Base-by-base conservation (phyloP, 2,329 filamentous ascomycete genomes). In the Xylaria sp. region DNA sequence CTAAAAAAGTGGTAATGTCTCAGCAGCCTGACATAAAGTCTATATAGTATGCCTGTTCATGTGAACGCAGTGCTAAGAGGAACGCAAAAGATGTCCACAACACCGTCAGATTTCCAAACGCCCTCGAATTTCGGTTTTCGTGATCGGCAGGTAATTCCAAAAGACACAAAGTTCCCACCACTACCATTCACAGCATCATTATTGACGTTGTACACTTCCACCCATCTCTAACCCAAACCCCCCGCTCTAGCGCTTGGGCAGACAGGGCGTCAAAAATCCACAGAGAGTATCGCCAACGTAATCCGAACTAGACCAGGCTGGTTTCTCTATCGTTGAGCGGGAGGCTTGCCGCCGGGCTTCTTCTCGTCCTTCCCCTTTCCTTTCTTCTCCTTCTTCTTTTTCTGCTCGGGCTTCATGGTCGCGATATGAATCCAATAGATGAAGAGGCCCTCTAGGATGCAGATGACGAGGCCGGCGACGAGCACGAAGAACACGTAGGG, bases 371-470 rank as follows among this genome's bases (percentile, higher is more conserved):
- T 28, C 28, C 28, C 34, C 39, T 37, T 28, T 3, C 28, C 34
- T 37, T 80, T 81, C 34, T 80, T 78, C 63, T 82, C 81, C 79
- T 87, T 87, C 75, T 84, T 84, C 78, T 86, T 87, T 77, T 82
- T 85, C 78, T 90, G 88, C 75, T 88, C 86, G 18, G 87, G 87
- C 81, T 89, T 90, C 80, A 88, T 71, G 23, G 88, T 90, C 67
- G 86, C 87, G 75, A 81, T 85, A 79, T 89, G 86, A 75, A 89
- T 89, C 80, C 84, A 88, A 85, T 85, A 88, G 63, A 87, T 78
- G 58, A 89, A 79, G 10, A 82, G 74, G 66, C 77, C 78, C 73
- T 89, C 81, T 9, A 84, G 76, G 69, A 81, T 82, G 60, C 89
- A 74, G 69, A 80, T 80, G 75, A 87, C 75, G 65, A 89, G 81